These are phyloP conservation scores for Lentithecium fluviatile DNA, from an alignment of 495 filamentous ascomycete species.

Conservation along the genomic window DNA sequence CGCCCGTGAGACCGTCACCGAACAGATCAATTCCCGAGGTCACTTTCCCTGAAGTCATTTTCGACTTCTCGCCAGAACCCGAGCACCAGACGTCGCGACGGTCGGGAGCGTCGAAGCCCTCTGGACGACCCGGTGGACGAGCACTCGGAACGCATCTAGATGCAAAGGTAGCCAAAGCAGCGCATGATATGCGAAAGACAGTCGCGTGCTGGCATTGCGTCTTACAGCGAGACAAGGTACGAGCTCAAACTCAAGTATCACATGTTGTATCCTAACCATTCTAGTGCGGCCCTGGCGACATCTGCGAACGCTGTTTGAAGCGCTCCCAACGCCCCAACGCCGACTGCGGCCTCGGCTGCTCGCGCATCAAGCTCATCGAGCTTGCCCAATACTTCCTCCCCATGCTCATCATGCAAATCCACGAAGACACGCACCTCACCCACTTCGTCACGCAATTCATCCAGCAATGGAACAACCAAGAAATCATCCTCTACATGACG, in stretches of 20 bases:
- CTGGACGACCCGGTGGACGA: constrained; percentile 31
- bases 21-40: constrained; percentile 3
- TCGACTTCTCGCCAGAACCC: constrained; percentile 8
- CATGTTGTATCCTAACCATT: constrained; percentile 16
- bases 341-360: constrained; percentile 37
- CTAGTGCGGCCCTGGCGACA: constrained; percentile 39
- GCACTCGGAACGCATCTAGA: constrained; percentile 33
- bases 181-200: constrained; percentile 39
- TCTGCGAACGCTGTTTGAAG: constrained; percentile 39
- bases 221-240: constrained; percentile 41
- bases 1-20: constrained; percentile 8
- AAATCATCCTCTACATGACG: constrained; percentile 30
- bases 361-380: constrained; percentile 39
- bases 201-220: constrained; percentile 43
- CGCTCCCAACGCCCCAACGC: constrained; percentile 31
- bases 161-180: constrained; percentile 32
- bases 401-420: constrained; percentile 39
- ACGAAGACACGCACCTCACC: constrained; percentile 39
- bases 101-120: not conserved
- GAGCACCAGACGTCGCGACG: not conserved
- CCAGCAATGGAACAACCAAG: constrained; percentile 24
- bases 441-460: constrained; percentile 39
- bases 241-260: constrained; percentile 6
- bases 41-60: constrained; percentile 7
- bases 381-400: constrained; percentile 39